Evolutionary conservation across 495 filamentous ascomycete species (phyloP).

Genomic region (Aspergillus hancockii): DNA sequence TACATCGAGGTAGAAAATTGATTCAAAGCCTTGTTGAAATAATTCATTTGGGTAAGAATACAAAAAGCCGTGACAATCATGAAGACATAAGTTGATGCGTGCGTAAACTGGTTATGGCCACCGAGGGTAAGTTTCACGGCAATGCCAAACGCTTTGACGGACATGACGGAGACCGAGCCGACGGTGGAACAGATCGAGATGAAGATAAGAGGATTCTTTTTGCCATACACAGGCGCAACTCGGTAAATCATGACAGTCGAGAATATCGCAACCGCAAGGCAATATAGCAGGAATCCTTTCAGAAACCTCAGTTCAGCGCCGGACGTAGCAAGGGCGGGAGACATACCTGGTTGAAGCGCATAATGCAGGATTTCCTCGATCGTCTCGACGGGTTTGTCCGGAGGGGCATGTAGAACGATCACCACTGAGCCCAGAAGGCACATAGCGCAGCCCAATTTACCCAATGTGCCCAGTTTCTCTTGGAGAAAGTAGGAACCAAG

Average conservation of each 20-base stretch:
- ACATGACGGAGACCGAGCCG: conserved; percentile 96
- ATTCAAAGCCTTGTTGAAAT: conserved; percentile 97
- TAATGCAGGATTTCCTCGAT: conserved; percentile 87
- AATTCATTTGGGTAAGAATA: conserved; percentile 99
- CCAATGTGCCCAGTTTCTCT: conserved; percentile 82
- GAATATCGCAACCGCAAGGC: conserved; percentile 72
- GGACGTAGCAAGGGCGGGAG: background rate
- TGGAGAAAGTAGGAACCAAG: conserved; percentile 91
- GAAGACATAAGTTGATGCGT: conserved; percentile 95
- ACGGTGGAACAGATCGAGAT: conserved; percentile 97
- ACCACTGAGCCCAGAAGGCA: conserved; percentile 96
- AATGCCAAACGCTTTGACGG: conserved; percentile 96
- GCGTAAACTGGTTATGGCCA: conserved; percentile 90
- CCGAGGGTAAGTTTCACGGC: conserved; percentile 89
- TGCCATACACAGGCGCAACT: conserved; percentile 83
- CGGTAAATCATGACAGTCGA: conserved; percentile 94
- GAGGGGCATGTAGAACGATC: conserved; percentile 95
- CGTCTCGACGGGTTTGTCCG: conserved; percentile 83
- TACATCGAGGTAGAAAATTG: conserved; percentile 97
- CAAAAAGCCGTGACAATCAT: conserved; percentile 88
- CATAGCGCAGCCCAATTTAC: conserved; percentile 92
- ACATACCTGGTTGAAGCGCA: conserved; percentile 84
- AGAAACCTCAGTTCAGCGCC: background rate
- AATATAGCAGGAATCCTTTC: conserved; percentile 85
- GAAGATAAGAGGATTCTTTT: conserved; percentile 92